Conservation (phyloP, 2,329 filamentous ascomycete genomes). For the Didymellaceae sp. region DNA sequence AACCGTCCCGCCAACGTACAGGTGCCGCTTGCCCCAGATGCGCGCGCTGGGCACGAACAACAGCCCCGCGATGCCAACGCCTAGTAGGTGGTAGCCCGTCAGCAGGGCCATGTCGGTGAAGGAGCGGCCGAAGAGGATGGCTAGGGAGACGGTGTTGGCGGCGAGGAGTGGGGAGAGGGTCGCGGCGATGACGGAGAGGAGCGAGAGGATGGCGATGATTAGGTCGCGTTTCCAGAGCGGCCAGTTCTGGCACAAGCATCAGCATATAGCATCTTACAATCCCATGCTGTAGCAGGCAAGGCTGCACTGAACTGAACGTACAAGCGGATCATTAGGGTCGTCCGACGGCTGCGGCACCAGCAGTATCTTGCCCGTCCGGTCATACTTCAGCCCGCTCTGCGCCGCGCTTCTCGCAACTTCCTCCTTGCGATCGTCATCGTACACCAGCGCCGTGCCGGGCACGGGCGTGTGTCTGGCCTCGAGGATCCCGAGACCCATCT, state of each 20-base stretch:
- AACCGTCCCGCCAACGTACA: conserved; percentile 78
- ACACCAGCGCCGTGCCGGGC: conserved; percentile 60
- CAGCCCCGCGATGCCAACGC: conserved; percentile 80
- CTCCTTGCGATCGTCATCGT: conserved; percentile 34
- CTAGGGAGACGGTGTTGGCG: conserved; percentile 82
- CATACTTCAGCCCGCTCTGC: conserved; percentile 69
- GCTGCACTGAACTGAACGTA: too few relatives aligned
- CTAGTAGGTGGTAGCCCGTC: conserved; percentile 86
- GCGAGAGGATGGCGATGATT: conserved; percentile 78
- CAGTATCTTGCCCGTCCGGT: conserved; percentile 74
- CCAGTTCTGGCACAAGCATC: conserved; percentile 71
- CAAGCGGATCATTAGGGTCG: conserved; percentile 86
- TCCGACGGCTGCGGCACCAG: conserved; percentile 90
- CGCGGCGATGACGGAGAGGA: conserved; percentile 82
- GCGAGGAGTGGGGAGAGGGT: conserved; percentile 86
- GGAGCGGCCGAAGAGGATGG: conserved; percentile 66
- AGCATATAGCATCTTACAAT: background rate
- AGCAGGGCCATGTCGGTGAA: conserved; percentile 82
- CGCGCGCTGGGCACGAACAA: conserved; percentile 86
- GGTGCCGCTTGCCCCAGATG: conserved; percentile 91
- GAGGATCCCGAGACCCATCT: conserved; percentile 77
- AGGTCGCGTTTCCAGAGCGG: conserved; percentile 83
- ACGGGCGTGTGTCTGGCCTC: conserved; percentile 73
- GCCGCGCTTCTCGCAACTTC: conserved; percentile 36
- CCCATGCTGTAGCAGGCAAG: background rate